A percentile compares a stretch with the other conserved stretches of the same genome.
These are phyloP conservation scores for Purshia tridentata DNA, from an alignment of 306 rosid genomes.

Conservation along the genomic window DNA sequence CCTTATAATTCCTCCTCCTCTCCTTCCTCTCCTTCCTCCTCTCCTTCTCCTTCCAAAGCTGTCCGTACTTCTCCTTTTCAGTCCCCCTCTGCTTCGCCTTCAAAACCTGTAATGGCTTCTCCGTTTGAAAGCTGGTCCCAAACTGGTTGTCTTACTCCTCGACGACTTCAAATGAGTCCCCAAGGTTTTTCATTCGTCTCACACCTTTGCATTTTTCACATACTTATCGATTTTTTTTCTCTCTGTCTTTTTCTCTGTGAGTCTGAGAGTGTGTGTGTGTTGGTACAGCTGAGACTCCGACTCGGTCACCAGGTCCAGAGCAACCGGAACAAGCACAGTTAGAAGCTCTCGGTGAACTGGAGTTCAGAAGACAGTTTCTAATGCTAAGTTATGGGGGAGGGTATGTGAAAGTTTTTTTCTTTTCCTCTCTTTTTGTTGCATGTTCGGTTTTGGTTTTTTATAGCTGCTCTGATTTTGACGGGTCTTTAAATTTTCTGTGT, in stretches of 20 bases:
- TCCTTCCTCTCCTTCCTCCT: no score
- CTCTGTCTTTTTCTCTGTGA: no score
- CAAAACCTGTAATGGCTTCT: no score
- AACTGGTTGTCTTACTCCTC: no score
- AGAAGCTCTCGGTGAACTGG: constrained; percentile 63
- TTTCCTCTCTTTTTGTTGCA: background rate
- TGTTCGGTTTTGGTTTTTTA: background rate
- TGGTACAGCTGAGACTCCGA: background rate
- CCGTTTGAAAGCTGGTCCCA: no score
- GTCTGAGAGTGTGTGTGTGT: background rate
- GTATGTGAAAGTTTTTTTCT: constrained; percentile 24
- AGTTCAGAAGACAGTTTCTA: constrained; percentile 59
- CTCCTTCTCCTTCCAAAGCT: background rate
- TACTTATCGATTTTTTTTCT: no score
- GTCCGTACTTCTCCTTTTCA: background rate
- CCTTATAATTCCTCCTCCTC: no score
- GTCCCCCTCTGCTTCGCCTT: background rate
- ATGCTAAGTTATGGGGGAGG: constrained; percentile 52
- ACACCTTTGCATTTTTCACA: no score
- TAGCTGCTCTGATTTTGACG: no score
- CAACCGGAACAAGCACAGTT: constrained; percentile 16
- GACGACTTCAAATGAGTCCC: no score
- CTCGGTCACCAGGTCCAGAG: constrained; percentile 3
- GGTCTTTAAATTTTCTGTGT: background rate
- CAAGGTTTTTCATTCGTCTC: no score